A percentile compares a stretch with the other conserved stretches of the same genome.
phyloP scores from a whole-genome alignment of 129 eudicot genomes.

The Artemisia argyi region DNA sequence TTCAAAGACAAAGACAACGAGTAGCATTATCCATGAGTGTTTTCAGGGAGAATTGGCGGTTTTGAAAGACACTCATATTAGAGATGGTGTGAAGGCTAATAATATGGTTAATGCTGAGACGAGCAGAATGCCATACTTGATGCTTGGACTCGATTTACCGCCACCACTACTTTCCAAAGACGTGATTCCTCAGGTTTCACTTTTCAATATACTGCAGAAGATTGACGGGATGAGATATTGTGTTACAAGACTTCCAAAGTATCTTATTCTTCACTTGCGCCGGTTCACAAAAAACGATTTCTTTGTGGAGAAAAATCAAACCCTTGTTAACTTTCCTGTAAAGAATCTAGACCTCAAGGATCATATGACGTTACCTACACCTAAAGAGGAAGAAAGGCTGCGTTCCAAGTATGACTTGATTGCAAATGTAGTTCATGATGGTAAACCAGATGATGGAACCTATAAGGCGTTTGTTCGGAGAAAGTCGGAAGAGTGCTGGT shows the following conservation, averaged over 20 bases:
- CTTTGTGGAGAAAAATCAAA: conserved; percentile 97
- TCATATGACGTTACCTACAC: conserved; percentile 60
- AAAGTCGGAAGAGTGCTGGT: conserved; percentile 96
- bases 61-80: conserved; percentile 65
- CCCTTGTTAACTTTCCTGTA: conserved; percentile 96
- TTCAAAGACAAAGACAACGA: conserved; percentile 42
- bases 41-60: conserved; percentile 98
- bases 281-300: conserved; percentile 93
- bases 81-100: conserved; percentile 26
- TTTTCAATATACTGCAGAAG: conserved; percentile 91
- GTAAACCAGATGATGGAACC: conserved; percentile 94
- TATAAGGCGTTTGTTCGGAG: conserved; percentile 90
- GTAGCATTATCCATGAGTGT: conserved; percentile 77
- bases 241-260: conserved; percentile 80
- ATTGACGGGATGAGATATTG: conserved; percentile 98
- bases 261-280: conserved; percentile 95
- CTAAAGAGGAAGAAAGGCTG: conserved; percentile 51
- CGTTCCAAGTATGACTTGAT: conserved; percentile 83
- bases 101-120: conserved; percentile 43
- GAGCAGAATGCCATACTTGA: conserved; percentile 79
- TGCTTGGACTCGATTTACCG: conserved; percentile 97
- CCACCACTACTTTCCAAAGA: conserved; percentile 91
- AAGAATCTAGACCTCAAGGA: conserved; percentile 95
- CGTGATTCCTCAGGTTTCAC: conserved; percentile 91
- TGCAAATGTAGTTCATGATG: conserved; percentile 94